Conservation (phyloP, 306 rosid species). For the Ormosia semicastrata region DNA sequence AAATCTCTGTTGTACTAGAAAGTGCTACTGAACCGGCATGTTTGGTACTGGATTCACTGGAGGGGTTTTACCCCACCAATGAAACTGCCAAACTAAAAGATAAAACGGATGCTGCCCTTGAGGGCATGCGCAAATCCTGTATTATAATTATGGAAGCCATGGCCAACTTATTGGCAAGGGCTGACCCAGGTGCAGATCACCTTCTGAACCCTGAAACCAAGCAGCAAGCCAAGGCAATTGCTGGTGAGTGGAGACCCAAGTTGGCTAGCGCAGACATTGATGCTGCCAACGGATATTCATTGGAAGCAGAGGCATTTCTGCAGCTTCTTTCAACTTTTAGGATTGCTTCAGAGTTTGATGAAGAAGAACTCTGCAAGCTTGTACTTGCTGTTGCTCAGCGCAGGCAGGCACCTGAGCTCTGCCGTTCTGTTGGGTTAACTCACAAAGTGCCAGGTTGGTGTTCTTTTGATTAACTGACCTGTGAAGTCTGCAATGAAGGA, state of each 20-base stretch:
- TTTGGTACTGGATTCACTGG: conserved; percentile 63
- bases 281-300: conserved; percentile 65
- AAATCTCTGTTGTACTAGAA: conserved; percentile 57
- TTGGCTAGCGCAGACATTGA: conserved; percentile 46
- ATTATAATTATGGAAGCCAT: conserved; percentile 46
- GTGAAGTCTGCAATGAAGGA: conserved; percentile 43
- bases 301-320: conserved; percentile 69
- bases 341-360: conserved; percentile 64
- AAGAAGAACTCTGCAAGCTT: conserved; percentile 65
- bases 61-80: conserved; percentile 58
- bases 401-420: conserved; percentile 71
- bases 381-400: conserved; percentile 56
- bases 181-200: conserved; percentile 52
- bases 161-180: conserved; percentile 48
- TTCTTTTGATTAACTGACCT: conserved; percentile 47
- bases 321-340: conserved; percentile 58
- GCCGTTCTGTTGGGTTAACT: conserved; percentile 59
- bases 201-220: conserved; percentile 55
- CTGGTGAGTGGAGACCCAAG: conserved; percentile 61
- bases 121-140: conserved; percentile 54
- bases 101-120: conserved; percentile 54
- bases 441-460: conserved; percentile 74
- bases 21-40: conserved; percentile 49
- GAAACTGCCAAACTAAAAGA: conserved; percentile 44
- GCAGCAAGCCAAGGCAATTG: conserved; percentile 66